Base-by-base conservation (phyloP, 1,139 yeast genomes). In the Meyerozyma smithsonii region DNA sequence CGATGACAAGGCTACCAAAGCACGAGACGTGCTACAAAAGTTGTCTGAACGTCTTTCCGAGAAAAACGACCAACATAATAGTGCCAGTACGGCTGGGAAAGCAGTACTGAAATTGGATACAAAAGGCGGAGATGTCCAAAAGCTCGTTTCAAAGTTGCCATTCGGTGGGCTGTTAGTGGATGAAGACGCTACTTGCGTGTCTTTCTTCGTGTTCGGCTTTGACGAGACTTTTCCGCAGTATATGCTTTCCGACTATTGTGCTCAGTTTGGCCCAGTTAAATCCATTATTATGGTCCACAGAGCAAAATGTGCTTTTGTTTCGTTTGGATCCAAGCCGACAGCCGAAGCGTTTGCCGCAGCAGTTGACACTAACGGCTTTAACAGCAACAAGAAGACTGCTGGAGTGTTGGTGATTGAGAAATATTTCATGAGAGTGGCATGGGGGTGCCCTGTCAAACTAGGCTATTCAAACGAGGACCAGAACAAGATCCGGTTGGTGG, bases 201-300 rank as follows among this genome's bases (percentile, higher is more conserved):
- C 88, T 0, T 72, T 87, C 38, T 85, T 86, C 55, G 56, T 87
- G n/a, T 83, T 81, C 60, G 95, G 95, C 0, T 65, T 85, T 18
- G 77, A 72, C 37, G 76, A 76, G 12, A 79, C 76, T n/a, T 54
- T 81, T n/a, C 81, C 90, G 0, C 88, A 81, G 47, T 79, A 78
- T 50, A 61, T 64, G 34, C 61, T 86, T 11, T 59, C 77, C 8
- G 76, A 74, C 8, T 69, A 61, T 50, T 79, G 79, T 41, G 62
- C 62, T 15, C 46, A 52, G 39, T 61, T 54, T 43, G 84, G 84
- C 0, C 63, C 66, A 28, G 48, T 81, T 12, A 71, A 73, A 44
- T 59, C 77, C 7, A 55, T 79, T 26, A 68, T 72, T 7, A 60
- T 84, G n/a, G 69, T 77, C 20, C 87, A 81, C 46, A 65, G 66